Evolutionary conservation across 2,329 filamentous ascomycete species (phyloP).

Genomic region (Fusarium longipes): DNA sequence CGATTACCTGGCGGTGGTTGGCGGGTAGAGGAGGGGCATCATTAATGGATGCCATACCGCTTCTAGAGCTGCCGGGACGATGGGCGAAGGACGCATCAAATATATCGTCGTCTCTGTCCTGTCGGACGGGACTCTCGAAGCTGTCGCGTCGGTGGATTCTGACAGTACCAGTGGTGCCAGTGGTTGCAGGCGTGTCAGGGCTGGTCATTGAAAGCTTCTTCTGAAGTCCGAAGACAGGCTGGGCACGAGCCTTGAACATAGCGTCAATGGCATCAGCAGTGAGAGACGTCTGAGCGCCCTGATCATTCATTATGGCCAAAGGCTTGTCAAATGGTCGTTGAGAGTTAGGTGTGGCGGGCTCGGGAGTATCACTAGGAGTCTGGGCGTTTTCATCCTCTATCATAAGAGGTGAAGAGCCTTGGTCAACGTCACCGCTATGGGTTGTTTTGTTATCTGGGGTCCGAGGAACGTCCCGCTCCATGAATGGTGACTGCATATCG

Average conservation of each 20-base stretch:
- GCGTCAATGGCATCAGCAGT: conserved; percentile 86
- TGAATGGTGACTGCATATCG: conserved; percentile 52
- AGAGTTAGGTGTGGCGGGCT: conserved; percentile 64
- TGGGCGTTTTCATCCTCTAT: conserved; percentile 74
- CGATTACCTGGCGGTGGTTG: conserved; percentile 87
- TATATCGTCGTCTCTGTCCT: conserved; percentile 56
- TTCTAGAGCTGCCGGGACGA: conserved; percentile 79
- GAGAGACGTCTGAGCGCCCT: conserved; percentile 83
- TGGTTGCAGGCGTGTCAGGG: conserved; percentile 50
- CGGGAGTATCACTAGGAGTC: conserved; percentile 56
- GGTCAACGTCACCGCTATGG: conserved; percentile 58
- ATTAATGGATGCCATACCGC: conserved; percentile 61
- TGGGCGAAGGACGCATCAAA: conserved; percentile 53
- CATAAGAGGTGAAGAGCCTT: conserved; percentile 60
- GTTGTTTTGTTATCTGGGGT: conserved; percentile 54
- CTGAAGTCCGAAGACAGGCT: conserved; percentile 44
- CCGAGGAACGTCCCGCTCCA: conserved; percentile 50
- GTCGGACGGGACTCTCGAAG: conserved; percentile 56
- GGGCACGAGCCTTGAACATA: conserved; percentile 66
- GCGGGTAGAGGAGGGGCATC: conserved; percentile 77
- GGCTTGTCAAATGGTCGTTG: conserved; percentile 65
- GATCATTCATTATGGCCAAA: conserved; percentile 67
- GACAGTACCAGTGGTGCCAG: conserved; percentile 56
- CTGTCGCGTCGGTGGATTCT: conserved; percentile 62
- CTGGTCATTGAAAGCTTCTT: conserved; percentile 53